Conservation (phyloP, 148 eudicot species). For the Cornus florida region DNA sequence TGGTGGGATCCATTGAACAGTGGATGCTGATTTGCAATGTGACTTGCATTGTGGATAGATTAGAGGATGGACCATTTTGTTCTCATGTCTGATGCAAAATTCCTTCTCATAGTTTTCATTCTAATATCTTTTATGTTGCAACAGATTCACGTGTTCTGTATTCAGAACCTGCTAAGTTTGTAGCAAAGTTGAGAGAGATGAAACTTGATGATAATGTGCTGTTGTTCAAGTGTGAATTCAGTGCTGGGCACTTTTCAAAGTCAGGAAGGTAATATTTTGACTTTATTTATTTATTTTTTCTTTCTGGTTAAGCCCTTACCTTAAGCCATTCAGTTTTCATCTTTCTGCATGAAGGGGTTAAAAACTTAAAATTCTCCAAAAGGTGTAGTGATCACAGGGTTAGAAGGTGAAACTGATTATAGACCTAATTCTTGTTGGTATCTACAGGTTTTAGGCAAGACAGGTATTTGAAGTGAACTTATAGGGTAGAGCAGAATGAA, state of each 20-base stretch:
- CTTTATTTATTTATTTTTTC: too few relatives aligned
- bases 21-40: background rate
- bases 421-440: background rate
- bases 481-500: background rate
- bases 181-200: constrained; percentile 79
- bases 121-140: constrained; percentile 8
- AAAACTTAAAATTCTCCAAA: background rate
- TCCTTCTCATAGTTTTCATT: background rate
- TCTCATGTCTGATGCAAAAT: background rate
- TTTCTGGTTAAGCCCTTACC: background rate
- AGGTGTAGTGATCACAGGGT: background rate
- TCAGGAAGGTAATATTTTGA: constrained; percentile 66
- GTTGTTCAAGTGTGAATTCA: constrained; percentile 78
- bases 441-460: background rate
- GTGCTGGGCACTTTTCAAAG: constrained; percentile 75
- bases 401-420: background rate
- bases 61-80: background rate
- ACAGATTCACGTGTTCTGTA: constrained; percentile 83
- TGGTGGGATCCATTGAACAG: background rate
- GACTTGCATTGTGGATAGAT: constrained; percentile 2
- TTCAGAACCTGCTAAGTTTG: constrained; percentile 87
- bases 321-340: background rate
- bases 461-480: background rate
- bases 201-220: constrained; percentile 71
- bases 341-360: background rate